Base-by-base conservation (phyloP, 2,329 filamentous ascomycete species). In the Apiospora saccharicola region DNA sequence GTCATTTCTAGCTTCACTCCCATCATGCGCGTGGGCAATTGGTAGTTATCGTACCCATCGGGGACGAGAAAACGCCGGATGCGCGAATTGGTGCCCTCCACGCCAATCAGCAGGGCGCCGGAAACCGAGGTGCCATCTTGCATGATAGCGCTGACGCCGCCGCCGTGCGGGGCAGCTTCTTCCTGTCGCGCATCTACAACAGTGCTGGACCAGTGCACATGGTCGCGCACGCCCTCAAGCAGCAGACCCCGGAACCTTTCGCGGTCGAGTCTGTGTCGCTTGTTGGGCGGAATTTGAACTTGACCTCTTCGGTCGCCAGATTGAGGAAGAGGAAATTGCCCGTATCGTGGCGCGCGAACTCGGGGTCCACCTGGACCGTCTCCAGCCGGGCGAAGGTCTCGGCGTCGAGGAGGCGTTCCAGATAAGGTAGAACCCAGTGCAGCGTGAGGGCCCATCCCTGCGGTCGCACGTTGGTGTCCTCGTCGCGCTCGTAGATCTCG, bases 361-460 rank as follows among this genome's bases (percentile, higher is more conserved):
- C 71, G 34, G 73, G 69, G 34, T 69, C 68, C 1, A 69, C 68
- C 46, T 51, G 68, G 19, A 53, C 47, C 10, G 24, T 24, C 19
- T 69, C 46, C 16, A 81, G 64, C 26, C 51, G 64, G 34, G 74
- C 72, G 2, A 76, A 71, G 2, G 77, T 71, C 37, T 75, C 57
- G 24, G 72, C 69, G 3, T 76, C 76, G 49, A 80, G 76, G 1
- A 77, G 76, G 44, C 74, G 75, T 24, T 76, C 74, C 6, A 81
- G 34, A 75, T 80, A 72, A 77, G 79, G 80, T 73, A 90, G 81
- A 26, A 83, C 86, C 89, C 89, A 91, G 76, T 91, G 88, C 46
- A 91, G 79, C 1, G 89, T 90, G 69, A 91, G 82, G 57, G 87
- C 89, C 90, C 89, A 91, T 68, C 89, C 89, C 53, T 86, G 85